Evolutionary conservation across 768 basidiomycete species (phyloP).

Genomic region (Mycena kentingensis): DNA sequence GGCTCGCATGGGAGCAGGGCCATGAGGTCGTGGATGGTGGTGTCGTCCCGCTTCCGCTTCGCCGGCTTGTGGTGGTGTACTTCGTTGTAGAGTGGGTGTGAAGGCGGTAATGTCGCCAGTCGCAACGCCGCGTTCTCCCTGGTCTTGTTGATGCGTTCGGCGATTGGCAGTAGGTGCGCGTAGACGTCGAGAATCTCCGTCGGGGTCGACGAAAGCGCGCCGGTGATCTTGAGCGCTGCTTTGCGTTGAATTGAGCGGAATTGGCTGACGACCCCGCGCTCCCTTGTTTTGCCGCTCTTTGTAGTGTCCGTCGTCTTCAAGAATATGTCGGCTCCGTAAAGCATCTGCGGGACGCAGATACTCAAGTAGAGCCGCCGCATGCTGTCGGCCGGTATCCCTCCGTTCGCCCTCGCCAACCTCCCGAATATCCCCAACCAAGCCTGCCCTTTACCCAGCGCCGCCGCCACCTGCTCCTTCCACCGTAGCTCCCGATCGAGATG

Average conservation of each 20-base stretch:
- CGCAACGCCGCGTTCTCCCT: conserved; percentile 21
- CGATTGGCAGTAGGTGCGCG: conserved; percentile 23
- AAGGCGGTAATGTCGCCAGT: conserved; percentile 23
- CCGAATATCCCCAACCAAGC: conserved; percentile 9
- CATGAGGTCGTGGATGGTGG: no score
- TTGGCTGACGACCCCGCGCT: not conserved
- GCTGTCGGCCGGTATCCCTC: conserved; percentile 2
- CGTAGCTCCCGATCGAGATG: conserved; percentile 28
- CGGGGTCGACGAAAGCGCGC: no score
- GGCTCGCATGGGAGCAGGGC: conserved; percentile 6
- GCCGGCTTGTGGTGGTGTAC: no score
- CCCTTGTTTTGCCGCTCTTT: not conserved
- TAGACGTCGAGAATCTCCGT: conserved; percentile 26
- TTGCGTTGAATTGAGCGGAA: not conserved
- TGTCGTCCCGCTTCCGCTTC: conserved; percentile 1
- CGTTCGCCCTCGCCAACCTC: conserved; percentile 2
- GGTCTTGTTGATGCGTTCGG: conserved; percentile 19
- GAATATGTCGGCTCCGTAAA: conserved; percentile 30
- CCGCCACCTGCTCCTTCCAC: conserved; percentile 11
- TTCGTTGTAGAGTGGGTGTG: conserved; percentile 27
- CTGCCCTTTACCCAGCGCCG: conserved; percentile 14
- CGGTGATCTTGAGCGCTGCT: no score
- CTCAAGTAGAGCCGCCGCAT: conserved; percentile 10
- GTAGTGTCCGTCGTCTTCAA: not conserved
- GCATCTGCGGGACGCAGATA: conserved; percentile 23